A percentile compares a stretch with the other conserved stretches of the same genome.
phyloP scores from a whole-genome alignment of 2,329 filamentous ascomycete species.

The Diaporthe citri region DNA sequence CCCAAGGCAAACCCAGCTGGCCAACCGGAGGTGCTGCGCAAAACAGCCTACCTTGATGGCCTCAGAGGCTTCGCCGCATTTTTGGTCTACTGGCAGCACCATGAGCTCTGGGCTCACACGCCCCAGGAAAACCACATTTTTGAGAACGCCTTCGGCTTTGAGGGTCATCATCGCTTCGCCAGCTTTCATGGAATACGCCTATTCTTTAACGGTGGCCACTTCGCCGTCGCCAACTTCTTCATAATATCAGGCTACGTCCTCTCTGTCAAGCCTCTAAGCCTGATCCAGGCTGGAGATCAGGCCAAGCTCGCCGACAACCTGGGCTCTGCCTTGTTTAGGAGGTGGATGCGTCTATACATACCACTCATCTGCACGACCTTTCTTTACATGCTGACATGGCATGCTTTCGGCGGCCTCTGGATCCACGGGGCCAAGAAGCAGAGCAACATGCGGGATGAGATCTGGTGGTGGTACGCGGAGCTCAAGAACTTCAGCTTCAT shows the following conservation, averaged over 20 bases:
- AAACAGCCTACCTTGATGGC: constrained; percentile 74
- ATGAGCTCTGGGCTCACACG: constrained; percentile 69
- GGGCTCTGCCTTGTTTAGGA: constrained; percentile 61
- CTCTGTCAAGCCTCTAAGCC: constrained; percentile 60
- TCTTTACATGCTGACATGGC: constrained; percentile 64
- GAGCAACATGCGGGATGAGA: constrained; percentile 59
- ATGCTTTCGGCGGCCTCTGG: constrained; percentile 63
- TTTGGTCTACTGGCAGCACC: constrained; percentile 74
- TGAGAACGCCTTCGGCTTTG: constrained; percentile 67
- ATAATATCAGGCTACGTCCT: constrained; percentile 71
- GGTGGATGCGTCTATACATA: constrained; percentile 63
- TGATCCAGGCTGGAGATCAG: constrained; percentile 60
- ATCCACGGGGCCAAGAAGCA: constrained; percentile 54
- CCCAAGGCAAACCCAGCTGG: constrained; percentile 35
- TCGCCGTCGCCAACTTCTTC: constrained; percentile 69
- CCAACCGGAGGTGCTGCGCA: constrained; percentile 50
- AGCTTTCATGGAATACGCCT: constrained; percentile 69
- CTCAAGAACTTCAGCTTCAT: constrained; percentile 78
- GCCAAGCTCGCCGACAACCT: constrained; percentile 58
- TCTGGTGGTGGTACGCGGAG: constrained; percentile 65
- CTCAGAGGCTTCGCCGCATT: constrained; percentile 76
- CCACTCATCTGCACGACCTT: constrained; percentile 69
- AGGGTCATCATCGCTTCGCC: constrained; percentile 61
- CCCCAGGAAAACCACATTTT: constrained; percentile 53
- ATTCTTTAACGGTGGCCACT: constrained; percentile 73